Percentiles rank a stretch among this genome's conserved stretches.
Evolutionary conservation across 2,329 filamentous ascomycete genomes (phyloP).

Genomic region (Arthroderma uncinatum): DNA sequence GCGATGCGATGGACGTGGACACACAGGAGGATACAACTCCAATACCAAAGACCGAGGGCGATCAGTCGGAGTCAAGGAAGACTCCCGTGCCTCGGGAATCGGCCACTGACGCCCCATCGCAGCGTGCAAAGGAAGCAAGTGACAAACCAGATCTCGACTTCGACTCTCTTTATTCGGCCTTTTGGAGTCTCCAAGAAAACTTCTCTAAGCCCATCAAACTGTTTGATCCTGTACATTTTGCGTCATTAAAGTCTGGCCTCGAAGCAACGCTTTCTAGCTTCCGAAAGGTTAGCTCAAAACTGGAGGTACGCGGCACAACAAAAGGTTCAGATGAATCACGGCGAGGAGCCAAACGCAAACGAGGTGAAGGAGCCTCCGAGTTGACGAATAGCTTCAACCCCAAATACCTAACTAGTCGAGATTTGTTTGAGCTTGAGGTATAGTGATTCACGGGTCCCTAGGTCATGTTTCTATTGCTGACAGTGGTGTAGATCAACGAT

Average conservation of each 20-base stretch:
- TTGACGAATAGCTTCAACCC: conserved; percentile 75
- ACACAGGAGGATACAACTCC: conserved; percentile 28
- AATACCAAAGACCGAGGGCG: conserved; percentile 13
- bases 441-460: conserved; percentile 17
- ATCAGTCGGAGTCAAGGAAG: conserved; percentile 7
- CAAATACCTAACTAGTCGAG: conserved; percentile 94
- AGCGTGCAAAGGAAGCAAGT: conserved; percentile 10
- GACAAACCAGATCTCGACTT: conserved; percentile 47
- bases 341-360: conserved; percentile 60
- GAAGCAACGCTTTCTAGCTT: conserved; percentile 61
- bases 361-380: conserved; percentile 49
- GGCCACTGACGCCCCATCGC: conserved; percentile 9
- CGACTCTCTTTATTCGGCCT: conserved; percentile 71
- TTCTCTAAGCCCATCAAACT: conserved; percentile 83
- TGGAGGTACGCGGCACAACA: conserved; percentile 53
- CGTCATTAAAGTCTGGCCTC: conserved; percentile 51
- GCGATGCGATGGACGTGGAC: conserved; percentile 58
- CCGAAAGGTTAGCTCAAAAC: conserved; percentile 54
- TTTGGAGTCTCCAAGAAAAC: conserved; percentile 85
- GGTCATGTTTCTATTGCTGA: conserved; percentile 5
- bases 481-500: conserved; percentile 60
- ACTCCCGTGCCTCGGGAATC: background rate
- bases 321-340: conserved; percentile 53
- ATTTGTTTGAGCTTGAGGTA: conserved; percentile 91
- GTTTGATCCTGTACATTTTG: conserved; percentile 61